phyloP scores from a whole-genome alignment of 306 rosid genomes.

The Aeschynomene evenia region DNA sequence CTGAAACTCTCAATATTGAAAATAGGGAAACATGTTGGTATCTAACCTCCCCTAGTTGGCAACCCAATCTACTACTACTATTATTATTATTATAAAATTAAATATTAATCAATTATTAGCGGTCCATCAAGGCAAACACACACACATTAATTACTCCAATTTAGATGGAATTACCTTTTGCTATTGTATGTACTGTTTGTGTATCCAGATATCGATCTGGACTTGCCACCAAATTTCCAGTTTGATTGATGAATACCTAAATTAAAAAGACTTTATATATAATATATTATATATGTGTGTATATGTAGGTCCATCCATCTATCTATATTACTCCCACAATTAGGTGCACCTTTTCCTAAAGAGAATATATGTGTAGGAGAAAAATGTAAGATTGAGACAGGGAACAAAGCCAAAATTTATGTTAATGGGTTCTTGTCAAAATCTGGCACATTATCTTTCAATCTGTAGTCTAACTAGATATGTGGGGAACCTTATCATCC shows the following conservation, averaged over 20 bases:
- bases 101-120: not conserved
- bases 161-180: constrained; percentile 49
- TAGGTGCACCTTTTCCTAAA: constrained; percentile 61
- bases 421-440: constrained; percentile 89
- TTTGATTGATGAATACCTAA: constrained; percentile 51
- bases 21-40: constrained; percentile 1
- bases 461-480: constrained; percentile 52
- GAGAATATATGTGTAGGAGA: constrained; percentile 73
- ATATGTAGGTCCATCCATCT: constrained; percentile 54
- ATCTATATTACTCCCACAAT: constrained; percentile 49
- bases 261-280: too few relatives aligned
- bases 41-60: constrained; percentile 28
- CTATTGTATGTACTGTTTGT: too few relatives aligned
- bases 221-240: constrained; percentile 45
- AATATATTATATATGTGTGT: too few relatives aligned
- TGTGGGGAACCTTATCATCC: constrained; percentile 66
- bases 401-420: constrained; percentile 68
- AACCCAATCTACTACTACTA: constrained; percentile 7
- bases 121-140: not conserved
- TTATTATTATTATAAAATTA: too few relatives aligned
- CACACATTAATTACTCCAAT: constrained; percentile 37
- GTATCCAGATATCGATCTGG: too few relatives aligned
- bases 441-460: constrained; percentile 80
- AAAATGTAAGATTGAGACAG: constrained; percentile 59
- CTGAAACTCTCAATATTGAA: not conserved